A percentile compares a stretch with the other conserved stretches of the same genome.
These are phyloP conservation scores for Lepidium africanum DNA, from an alignment of 345 rosid genomes.

Conservation along the genomic window DNA sequence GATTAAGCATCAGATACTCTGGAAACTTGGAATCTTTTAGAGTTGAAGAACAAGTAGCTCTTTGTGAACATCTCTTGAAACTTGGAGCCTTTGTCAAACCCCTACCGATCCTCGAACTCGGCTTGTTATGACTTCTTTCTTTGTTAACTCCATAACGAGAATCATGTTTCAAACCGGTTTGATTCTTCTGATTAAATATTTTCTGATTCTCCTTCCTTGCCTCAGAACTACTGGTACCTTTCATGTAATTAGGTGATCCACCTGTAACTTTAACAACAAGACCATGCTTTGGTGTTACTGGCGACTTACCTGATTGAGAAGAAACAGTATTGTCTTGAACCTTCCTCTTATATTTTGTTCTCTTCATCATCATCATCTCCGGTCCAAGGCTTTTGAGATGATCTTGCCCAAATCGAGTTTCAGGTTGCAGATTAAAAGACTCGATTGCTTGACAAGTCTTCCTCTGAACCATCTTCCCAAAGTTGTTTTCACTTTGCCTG, in stretches of 20 bases:
- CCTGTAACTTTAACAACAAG: conserved; percentile 23
- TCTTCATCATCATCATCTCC: conserved; percentile 77
- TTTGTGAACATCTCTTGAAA: conserved; percentile 57
- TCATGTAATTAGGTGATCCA: conserved; percentile 77
- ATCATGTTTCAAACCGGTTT: conserved; percentile 19
- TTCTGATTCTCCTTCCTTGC: conserved; percentile 56
- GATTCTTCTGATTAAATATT: conserved; percentile 22
- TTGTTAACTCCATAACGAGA: conserved; percentile 33
- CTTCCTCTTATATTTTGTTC: conserved; percentile 51
- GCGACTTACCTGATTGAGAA: conserved; percentile 41
- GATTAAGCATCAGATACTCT: conserved; percentile 54
- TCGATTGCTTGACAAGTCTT: conserved; percentile 52
- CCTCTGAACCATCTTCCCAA: conserved; percentile 66
- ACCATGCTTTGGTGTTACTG: conserved; percentile 20
- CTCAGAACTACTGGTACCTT: conserved; percentile 74
- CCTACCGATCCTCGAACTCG: conserved; percentile 48
- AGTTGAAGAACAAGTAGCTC: conserved; percentile 86
- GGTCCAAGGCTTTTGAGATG: conserved; percentile 53
- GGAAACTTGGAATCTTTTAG: conserved; percentile 82
- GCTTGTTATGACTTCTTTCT: conserved; percentile 27
- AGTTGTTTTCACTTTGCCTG: conserved; percentile 14
- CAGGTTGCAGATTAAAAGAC: conserved; percentile 40
- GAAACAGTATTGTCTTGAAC: conserved; percentile 31
- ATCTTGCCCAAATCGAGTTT: conserved; percentile 38
- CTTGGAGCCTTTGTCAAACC: conserved; percentile 57